Evolutionary conservation across 768 basidiomycete species (phyloP), one percentile per base, ranked within the genome.

Genomic region (Leccinellum luteum): DNA sequence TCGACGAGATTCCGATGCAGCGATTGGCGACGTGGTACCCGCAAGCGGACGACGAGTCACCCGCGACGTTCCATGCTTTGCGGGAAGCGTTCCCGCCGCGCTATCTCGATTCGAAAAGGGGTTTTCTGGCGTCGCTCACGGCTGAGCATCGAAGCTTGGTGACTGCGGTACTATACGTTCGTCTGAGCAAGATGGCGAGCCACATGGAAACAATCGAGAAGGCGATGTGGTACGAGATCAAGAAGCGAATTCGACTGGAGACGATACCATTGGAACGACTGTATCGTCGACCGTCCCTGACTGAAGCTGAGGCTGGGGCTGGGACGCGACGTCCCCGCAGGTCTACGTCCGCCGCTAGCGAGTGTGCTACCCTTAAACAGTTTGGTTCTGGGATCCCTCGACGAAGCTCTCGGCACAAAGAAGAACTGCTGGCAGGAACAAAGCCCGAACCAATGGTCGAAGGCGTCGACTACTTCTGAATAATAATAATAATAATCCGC

Each of bases 181-280:
- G 67, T 0, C 60, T 81, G 10, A 63, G 63, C 5, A 63, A 67
- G 34, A 71, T 76, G 71, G 71, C 72, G 6, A 35, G 30, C 31
- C 66, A 71, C 17, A 81, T 82, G 80, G 67, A 74, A 4, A 35
- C 54, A 21, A 69, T 83, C 34, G 75, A 81, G 49, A 55, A 56
- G 12, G 65, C 67, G 2, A 69, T 81, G 9, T 59, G 48, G 55
- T 38, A 55, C 25, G 78, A 81, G 58, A 59, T 80, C 6, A 59
- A 57, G 32, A 61, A 66, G 35, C 76, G 77, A 25, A 66, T 76
- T 28, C 64, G 56, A 15, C 51, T 69, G 53, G 66, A 69, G 54
- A 58, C 53, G 45, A 52, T 57, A 48, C 68, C 68, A 17, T 38
- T 67, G 38, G 61, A 64, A 23, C 4, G 9, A 2, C 51, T 70